Percentiles rank a stretch among this genome's conserved stretches.
These are phyloP conservation scores for Yamadazyma paraphyllophila DNA, from an alignment of 805 yeast genomes.

Conservation along the genomic window DNA sequence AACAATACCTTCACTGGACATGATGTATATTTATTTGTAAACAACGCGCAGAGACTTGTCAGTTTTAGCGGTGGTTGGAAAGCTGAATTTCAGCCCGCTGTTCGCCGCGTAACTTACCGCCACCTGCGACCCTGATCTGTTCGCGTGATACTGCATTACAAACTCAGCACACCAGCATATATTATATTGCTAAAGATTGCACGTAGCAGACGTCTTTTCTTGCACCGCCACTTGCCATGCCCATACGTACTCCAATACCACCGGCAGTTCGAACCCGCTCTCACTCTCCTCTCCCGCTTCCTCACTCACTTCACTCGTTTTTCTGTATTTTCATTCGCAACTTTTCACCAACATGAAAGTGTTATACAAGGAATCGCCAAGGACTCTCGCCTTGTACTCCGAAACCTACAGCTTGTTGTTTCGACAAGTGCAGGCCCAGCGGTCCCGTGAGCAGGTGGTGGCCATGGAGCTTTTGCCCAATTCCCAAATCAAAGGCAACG, in stretches of 20 bases:
- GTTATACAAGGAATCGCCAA: conserved; percentile 30
- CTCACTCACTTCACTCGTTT: not conserved
- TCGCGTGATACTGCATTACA: too few relatives aligned
- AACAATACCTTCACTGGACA: conserved; percentile 22
- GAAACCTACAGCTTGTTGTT: conserved; percentile 30
- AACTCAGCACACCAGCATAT: too few relatives aligned
- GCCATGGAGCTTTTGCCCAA: conserved; percentile 45
- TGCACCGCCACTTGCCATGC: too few relatives aligned
- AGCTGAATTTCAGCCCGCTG: too few relatives aligned
- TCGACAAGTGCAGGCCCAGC: conserved; percentile 19
- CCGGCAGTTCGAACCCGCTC: too few relatives aligned
- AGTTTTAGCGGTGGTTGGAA: not conserved
- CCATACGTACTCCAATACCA: too few relatives aligned
- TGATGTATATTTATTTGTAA: conserved; percentile 1
- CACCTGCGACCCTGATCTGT: too few relatives aligned
- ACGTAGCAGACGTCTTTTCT: too few relatives aligned
- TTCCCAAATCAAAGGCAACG: conserved; percentile 31
- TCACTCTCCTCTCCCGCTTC: too few relatives aligned
- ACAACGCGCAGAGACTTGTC: not conserved
- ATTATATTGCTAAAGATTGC: too few relatives aligned
- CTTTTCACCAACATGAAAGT: conserved; percentile 23
- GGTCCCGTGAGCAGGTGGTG: conserved; percentile 25
- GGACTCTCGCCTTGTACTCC: conserved; percentile 29
- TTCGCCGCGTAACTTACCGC: too few relatives aligned
- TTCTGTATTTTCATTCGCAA: not conserved